phyloP scores from a whole-genome alignment of 2,329 filamentous ascomycete species.

The Davidsoniella australis region DNA sequence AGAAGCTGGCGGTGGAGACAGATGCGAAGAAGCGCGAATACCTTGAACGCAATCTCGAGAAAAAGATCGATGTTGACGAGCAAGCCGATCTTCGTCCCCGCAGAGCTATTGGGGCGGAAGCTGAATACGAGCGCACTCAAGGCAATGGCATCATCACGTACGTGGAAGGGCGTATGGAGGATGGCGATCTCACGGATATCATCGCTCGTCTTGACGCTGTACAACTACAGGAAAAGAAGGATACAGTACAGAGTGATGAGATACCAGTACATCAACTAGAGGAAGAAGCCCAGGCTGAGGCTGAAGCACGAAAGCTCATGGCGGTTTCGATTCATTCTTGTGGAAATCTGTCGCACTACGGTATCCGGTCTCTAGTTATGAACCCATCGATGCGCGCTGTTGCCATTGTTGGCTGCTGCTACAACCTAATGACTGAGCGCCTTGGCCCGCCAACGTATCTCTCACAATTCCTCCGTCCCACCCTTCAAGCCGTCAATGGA shows the following conservation, averaged over 20 bases:
- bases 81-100: conserved; percentile 29
- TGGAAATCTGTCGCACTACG: conserved; percentile 92
- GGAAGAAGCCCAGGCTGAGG: conserved; percentile 21
- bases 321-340: conserved; percentile 93
- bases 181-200: conserved; percentile 53
- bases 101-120: conserved; percentile 26
- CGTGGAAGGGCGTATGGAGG: conserved; percentile 55
- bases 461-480: conserved; percentile 56
- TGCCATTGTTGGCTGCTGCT: conserved; percentile 93
- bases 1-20: conserved; percentile 29
- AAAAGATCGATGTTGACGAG: conserved; percentile 16
- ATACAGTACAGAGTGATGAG: not conserved
- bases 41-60: conserved; percentile 11
- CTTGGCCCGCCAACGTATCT: conserved; percentile 79
- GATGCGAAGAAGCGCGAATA: conserved; percentile 20
- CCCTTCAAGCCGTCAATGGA: conserved; percentile 47
- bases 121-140: conserved; percentile 37
- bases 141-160: conserved; percentile 61
- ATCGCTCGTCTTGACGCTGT: conserved; percentile 38
- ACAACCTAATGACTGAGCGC: conserved; percentile 86
- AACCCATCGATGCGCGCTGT: conserved; percentile 79
- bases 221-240: conserved; percentile 10
- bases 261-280: not conserved
- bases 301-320: conserved; percentile 38
- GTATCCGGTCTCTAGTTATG: conserved; percentile 66